Conservation (phyloP, 1,284 basidiomycete species). For the Microbotryum saponariae region DNA sequence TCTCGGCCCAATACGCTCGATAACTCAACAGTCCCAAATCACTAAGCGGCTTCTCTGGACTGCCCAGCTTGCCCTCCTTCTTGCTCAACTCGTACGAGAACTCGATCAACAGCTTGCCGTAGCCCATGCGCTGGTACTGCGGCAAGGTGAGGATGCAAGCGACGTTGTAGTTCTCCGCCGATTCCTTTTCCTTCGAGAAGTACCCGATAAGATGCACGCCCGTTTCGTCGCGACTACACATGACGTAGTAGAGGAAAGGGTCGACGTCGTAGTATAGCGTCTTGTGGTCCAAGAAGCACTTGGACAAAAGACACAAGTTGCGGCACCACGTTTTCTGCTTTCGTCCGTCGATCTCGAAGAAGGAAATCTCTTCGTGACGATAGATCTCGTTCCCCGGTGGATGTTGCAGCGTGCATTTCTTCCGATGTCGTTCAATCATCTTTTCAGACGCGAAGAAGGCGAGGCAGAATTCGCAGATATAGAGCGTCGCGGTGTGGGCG, state of each 20-base stretch:
- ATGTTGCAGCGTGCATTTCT: slow-evolving; percentile 84
- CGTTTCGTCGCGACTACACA: slow-evolving; percentile 78
- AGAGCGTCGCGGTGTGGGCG: slow-evolving; percentile 86
- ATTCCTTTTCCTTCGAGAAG: slow-evolving; percentile 99
- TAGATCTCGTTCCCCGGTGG: slow-evolving; percentile 99
- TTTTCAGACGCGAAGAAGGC: slow-evolving; percentile 78
- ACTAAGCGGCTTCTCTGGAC: slow-evolving; percentile 93
- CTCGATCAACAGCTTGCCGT: slow-evolving; percentile 91
- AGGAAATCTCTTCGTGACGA: slow-evolving; percentile 88
- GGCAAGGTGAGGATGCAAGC: slow-evolving; percentile 97
- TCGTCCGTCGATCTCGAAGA: slow-evolving; percentile 97
- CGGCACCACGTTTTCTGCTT: slow-evolving; percentile 94
- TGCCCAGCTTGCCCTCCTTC: slow-evolving; percentile 89
- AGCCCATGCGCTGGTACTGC: slow-evolving; percentile 93
- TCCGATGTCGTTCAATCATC: slow-evolving; percentile 83
- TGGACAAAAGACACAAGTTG: slow-evolving; percentile 90
- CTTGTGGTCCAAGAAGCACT: slow-evolving; percentile 99
- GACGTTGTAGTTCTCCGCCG: slow-evolving; percentile 94
- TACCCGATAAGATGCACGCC: slow-evolving; percentile 96
- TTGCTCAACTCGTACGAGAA: slow-evolving; percentile 98
- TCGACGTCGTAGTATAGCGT: slow-evolving; percentile 99
- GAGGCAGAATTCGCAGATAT: slow-evolving; percentile 98
- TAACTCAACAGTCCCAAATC: slow-evolving; percentile 91
- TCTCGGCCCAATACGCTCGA: slow-evolving; percentile 95
- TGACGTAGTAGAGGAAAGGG: slow-evolving; percentile 98